Base-by-base conservation (phyloP, 1,284 basidiomycete genomes). In the Sphagnurus paluster region DNA sequence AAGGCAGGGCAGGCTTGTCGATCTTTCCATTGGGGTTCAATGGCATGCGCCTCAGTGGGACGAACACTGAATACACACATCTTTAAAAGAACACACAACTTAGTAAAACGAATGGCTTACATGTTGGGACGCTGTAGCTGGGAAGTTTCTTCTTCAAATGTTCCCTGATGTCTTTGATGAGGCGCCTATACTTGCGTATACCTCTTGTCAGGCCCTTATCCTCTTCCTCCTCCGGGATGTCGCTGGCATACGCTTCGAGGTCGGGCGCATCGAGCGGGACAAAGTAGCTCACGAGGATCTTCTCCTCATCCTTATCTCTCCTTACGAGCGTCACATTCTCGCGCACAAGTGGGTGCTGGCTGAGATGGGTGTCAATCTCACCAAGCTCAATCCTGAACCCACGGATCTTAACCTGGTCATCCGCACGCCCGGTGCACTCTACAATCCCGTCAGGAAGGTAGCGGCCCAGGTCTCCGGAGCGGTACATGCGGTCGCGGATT, bases 381-480 rank as follows among this genome's bases (percentile, higher is more conserved):
- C 96, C 96, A 5, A 99, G 80, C 70, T 99, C 97, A 64, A 99
- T 99, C 26, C 97, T 80, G 85, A 99, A 99, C 5, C 97, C 97
- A 52, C 97, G 91, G 66, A 99, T 99, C 75, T 99, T 99, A 72
- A 99, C 93, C 67, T 99, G 97, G 64, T 99, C 97, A 64, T 99
- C 97, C 4, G 95, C 95, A 39, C 97, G 85, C 8, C 97, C 97
- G 0, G 93, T 96, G 68, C 97, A 99, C 66, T 99, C 97, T 13
- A 99, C 97, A 30, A 82, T 85, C 3, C 97, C 97, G 63, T 93
- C 84, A 1, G 97, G 93, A 23, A 92, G 75, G 70, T 99, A 99
- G 11, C 97, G 82, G 2, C 97, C 97, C 1, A 99, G 76, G 69
- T 99, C 97, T 24, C 97, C 97, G 20, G 93, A 95, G 54, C 93